Conservation (phyloP, 2,329 filamentous ascomycete genomes). For the Remersonia thermophila region DNA sequence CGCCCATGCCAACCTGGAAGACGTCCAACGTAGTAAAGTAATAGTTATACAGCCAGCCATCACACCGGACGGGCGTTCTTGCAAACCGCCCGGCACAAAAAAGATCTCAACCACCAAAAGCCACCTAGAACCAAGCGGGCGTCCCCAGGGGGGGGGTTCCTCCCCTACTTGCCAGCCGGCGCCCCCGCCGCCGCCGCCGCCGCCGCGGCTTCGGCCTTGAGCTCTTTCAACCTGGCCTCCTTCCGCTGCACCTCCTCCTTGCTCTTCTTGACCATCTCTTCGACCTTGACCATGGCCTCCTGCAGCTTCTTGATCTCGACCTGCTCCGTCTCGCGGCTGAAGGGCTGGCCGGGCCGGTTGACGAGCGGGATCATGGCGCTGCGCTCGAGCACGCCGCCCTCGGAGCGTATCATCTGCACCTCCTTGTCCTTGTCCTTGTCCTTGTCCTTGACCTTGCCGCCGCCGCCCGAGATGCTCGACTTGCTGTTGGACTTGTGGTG, state of each 20-base stretch:
- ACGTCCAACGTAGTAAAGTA: too few species aligned
- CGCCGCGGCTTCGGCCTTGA: conserved; percentile 41
- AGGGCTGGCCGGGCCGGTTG: conserved; percentile 57
- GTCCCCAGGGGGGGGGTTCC: too few species aligned
- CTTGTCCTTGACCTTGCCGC: conserved; percentile 34
- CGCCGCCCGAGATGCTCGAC: conserved; percentile 27
- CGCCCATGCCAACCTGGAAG: too few species aligned
- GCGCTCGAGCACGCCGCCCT: conserved; percentile 47
- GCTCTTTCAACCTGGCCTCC: conserved; percentile 46
- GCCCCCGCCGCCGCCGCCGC: too few species aligned
- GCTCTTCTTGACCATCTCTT: conserved; percentile 46
- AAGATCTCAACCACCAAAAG: too few species aligned
- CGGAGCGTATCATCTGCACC: conserved; percentile 26
- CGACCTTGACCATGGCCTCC: conserved; percentile 52
- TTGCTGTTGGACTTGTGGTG: neutral
- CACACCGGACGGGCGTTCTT: too few species aligned
- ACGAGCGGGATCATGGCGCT: conserved; percentile 63
- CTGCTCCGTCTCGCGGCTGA: conserved; percentile 58
- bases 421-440: conserved; percentile 25
- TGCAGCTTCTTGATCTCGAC: conserved; percentile 47
- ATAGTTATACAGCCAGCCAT: too few species aligned
- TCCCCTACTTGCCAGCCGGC: too few species aligned
- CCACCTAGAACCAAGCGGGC: too few species aligned
- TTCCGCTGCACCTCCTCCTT: conserved; percentile 51
- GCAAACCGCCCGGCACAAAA: too few species aligned